Conservation (phyloP, 140 eudicot genomes). For the Stevia rebaudiana region DNA sequence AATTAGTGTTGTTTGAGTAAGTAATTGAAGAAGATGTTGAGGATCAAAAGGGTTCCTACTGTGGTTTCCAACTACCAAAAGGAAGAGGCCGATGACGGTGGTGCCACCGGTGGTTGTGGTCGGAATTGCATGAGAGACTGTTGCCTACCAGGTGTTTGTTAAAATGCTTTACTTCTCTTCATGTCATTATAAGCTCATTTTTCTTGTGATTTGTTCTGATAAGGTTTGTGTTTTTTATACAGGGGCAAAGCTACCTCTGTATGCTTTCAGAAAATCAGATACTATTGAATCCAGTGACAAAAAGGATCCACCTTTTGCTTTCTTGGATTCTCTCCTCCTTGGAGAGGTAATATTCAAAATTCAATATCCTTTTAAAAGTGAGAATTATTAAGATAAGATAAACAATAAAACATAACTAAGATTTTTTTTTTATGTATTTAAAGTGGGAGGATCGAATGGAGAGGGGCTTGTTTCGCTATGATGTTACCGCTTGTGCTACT, state of each 20-base stretch:
- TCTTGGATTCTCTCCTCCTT: slow-evolving; percentile 78
- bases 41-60: slow-evolving; percentile 94
- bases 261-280: slow-evolving; percentile 52
- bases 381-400: no score
- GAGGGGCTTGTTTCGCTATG: slow-evolving; percentile 93
- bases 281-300: slow-evolving; percentile 36
- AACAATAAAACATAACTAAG: not conserved
- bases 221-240: slow-evolving; percentile 16
- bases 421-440: slow-evolving; percentile 6
- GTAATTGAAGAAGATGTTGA: slow-evolving; percentile 50
- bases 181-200: no score
- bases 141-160: slow-evolving; percentile 78
- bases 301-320: slow-evolving; percentile 63
- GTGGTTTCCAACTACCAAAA: slow-evolving; percentile 85
- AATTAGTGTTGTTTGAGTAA: not conserved
- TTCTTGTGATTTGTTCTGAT: not conserved
- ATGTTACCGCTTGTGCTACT: slow-evolving; percentile 96
- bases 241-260: slow-evolving; percentile 90
- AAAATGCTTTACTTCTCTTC: not conserved
- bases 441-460: slow-evolving; percentile 94
- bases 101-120: slow-evolving; percentile 61
- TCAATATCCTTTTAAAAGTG: no score
- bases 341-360: slow-evolving; percentile 63
- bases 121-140: slow-evolving; percentile 86
- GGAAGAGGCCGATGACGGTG: slow-evolving; percentile 70